Percentiles rank a stretch among this genome's conserved stretches.
phyloP scores from a whole-genome alignment of 2,329 filamentous ascomycete species.

The Trichophyton benhamiae region DNA sequence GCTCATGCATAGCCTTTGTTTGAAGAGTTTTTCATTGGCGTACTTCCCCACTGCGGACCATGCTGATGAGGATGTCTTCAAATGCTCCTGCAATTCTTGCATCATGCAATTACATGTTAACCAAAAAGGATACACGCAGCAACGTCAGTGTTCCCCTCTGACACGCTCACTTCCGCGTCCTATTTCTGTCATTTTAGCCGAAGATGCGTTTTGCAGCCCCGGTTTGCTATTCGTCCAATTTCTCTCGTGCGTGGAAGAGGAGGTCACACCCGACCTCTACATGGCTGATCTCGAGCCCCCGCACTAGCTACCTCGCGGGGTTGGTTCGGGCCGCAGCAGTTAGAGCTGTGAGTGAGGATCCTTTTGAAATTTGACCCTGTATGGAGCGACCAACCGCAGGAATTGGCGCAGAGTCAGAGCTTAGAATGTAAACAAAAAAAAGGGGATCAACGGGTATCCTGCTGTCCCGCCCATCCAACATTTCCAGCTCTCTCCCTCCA shows the following conservation, averaged over 20 bases:
- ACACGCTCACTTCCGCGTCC: not conserved
- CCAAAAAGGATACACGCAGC: not conserved
- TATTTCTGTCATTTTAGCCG: not conserved
- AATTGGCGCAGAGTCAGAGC: not conserved
- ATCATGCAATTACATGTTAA: not conserved
- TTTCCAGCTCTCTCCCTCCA: not conserved
- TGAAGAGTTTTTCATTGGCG: not conserved
- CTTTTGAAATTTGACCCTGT: not conserved
- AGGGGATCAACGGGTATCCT: not conserved
- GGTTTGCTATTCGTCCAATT: not conserved
- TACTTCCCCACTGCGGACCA: not conserved
- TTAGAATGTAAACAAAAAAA: too few species aligned
- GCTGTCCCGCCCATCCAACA: not conserved
- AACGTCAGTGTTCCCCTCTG: not conserved
- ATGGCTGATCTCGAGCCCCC: not conserved
- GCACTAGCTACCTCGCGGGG: not conserved
- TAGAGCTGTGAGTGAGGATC: not conserved
- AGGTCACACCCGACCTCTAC: not conserved
- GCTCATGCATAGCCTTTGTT: not conserved
- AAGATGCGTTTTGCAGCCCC: not conserved
- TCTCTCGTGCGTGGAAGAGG: not conserved
- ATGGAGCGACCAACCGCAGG: not conserved
- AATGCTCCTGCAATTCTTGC: not conserved
- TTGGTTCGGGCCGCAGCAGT: not conserved
- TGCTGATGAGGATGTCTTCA: not conserved